These are phyloP conservation scores for Pleurotus sapidus DNA, from an alignment of 768 basidiomycete genomes.

Conservation along the genomic window DNA sequence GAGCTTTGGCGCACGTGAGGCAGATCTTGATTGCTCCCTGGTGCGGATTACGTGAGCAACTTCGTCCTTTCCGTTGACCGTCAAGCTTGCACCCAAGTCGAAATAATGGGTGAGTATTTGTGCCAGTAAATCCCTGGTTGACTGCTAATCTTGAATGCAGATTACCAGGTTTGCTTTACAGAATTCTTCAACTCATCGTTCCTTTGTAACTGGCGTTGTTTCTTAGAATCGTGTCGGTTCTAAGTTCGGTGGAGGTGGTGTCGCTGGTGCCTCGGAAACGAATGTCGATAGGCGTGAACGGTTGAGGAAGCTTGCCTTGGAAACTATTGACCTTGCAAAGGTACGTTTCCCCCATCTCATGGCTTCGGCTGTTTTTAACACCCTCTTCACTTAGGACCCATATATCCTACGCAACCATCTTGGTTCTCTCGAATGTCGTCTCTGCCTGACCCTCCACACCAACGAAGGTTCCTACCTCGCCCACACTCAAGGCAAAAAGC, in stretches of 20 bases:
- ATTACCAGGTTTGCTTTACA: constrained; percentile 58
- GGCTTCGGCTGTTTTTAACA: constrained; percentile 8
- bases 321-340: constrained; percentile 98
- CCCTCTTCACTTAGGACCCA: constrained; percentile 64
- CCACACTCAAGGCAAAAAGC: constrained; percentile 99
- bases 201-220: constrained; percentile 12
- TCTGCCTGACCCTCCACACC: constrained; percentile 97
- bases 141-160: constrained; percentile 28
- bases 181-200: not conserved
- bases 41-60: constrained; percentile 20
- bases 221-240: constrained; percentile 91
- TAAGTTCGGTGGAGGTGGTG: constrained; percentile 95
- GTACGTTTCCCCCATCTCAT: constrained; percentile 35
- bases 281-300: constrained; percentile 96
- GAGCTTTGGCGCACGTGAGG: no score
- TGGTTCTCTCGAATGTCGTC: constrained; percentile 96
- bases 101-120: constrained; percentile 32
- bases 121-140: constrained; percentile 3
- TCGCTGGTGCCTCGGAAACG: constrained; percentile 91
- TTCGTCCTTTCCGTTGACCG: no score
- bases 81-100: not conserved
- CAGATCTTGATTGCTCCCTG: constrained; percentile 6
- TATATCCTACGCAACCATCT: constrained; percentile 99
- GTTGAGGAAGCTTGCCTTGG: constrained; percentile 89
- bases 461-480: constrained; percentile 99